Evolutionary conservation across 1,284 basidiomycete genomes (phyloP), one percentile per base, ranked within the genome.

Genomic region (Grifola frondosa): DNA sequence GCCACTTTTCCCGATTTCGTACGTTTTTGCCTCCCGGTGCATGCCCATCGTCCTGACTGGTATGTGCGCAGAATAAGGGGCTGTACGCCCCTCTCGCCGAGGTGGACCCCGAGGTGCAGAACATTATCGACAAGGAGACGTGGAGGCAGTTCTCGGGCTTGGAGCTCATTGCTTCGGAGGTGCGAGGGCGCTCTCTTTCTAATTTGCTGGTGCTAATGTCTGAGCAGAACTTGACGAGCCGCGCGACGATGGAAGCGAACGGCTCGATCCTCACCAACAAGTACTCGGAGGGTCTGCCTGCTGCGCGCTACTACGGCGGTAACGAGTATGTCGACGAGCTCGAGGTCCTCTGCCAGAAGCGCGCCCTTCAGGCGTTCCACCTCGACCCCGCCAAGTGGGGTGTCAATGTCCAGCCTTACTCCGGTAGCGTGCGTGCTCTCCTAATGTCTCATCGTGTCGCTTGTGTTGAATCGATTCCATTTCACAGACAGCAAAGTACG

Each of bases 381-480:
- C 88, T 98, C 54, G 94, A 98, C 72, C 82, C 90, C 41, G 77
- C 80, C 49, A 80, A 84, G 62, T 99, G 97, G 97, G 96, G 97
- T 60, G 95, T 99, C 69, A 99, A 99, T 66, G 97, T 99, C 51
- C 97, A 99, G 74, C 97, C 97, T 15, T 99, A 99, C 76, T 97
- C 94, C 60, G 95, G 87, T 53, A 83, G 66, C 66, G 87, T 81
- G 37, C 43, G 53, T 51, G 21, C 31, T 12, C 16, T 41, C 5
- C 40, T 39, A n/a, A 17, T 34, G 49, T 13, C 29, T 15, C 12
- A 22, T 37, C 16, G 21, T 29, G 13, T 24, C 10, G 16, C 31
- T 3, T 37, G 11, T 25, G 4, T 30, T n/a, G 28, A 45, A 37
- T 25, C n/a, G 31, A 15, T 32, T 37, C 34, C n/a, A 22, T 43